Evolutionary conservation across 345 rosid species (phyloP), one percentile per base, ranked within the genome.

Genomic region (Populus pruinosa): DNA sequence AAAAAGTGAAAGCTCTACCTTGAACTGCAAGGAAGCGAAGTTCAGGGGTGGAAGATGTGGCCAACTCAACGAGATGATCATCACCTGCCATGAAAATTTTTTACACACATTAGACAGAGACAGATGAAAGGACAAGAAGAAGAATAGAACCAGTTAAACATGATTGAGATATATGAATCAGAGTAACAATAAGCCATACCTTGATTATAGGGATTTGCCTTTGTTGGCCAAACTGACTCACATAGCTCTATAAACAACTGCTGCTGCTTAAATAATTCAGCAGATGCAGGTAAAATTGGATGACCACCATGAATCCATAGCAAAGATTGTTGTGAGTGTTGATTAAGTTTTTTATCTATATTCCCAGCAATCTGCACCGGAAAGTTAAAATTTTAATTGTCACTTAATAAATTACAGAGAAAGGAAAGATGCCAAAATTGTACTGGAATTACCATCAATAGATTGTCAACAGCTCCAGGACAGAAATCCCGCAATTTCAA

Each of bases 241-340:
- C 93, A 93, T 17, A 89, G 82, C 77, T 83, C 81, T 41, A 87
- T 78, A 81, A 95, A 82, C 66, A 84, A 79, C 49, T 84, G 86
- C 87, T 91, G 94, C 71, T 83, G 82, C 70, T 79, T 35, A 86
- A 84, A 91, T 74, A 92, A 71, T 44, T 86, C 80, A 38, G 86
- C 82, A 71, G 92, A 90, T 63, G 82, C 77, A 43, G 99, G 99
- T 70, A 87, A 77, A 71, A 85, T 80, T 38, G 99, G 98, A 86
- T 93, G 99, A 74, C 99, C 99, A 33, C 97, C 98, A 81, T 90
- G 84, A 83, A 88, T 83, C 99, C 98, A 95, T 44, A 95, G 89
- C 87, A 93, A 84, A 63, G 96, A 88, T 86, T 81, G 93, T 74
- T 89, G 87, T 23, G 91, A 80, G 63, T 66, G 82, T 83, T 81